phyloP scores from a whole-genome alignment of 345 rosid species.

The Populus simonii region DNA sequence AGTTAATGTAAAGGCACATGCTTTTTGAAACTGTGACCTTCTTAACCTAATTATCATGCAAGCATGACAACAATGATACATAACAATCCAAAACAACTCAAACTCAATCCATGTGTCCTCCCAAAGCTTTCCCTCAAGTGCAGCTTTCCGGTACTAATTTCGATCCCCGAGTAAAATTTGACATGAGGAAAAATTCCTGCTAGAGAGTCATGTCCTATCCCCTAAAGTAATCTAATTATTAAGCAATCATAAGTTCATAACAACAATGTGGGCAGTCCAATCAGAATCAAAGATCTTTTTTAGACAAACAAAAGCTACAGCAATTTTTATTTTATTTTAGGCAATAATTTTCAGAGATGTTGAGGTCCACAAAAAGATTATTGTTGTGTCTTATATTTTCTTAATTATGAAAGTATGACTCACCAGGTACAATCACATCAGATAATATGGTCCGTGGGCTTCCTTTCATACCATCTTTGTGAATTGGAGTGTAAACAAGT shows the following conservation, averaged over 20 bases:
- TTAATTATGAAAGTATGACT: slow-evolving; percentile 25
- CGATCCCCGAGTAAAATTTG: neutral
- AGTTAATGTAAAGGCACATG: neutral
- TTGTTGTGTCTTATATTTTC: neutral
- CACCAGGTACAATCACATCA: slow-evolving; percentile 73
- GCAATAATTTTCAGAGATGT: neutral
- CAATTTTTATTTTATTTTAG: neutral
- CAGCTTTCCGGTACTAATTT: neutral
- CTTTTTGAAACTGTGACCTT: neutral
- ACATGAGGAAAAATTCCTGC: neutral
- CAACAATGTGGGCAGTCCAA: neutral
- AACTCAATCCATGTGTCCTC: neutral
- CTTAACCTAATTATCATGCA: neutral
- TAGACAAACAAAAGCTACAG: neutral
- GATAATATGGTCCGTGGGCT: slow-evolving; percentile 60
- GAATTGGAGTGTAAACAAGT: slow-evolving; percentile 78
- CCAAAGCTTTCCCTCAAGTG: neutral
- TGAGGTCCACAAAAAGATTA: neutral
- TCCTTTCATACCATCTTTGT: slow-evolving; percentile 82
- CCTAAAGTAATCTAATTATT: neutral
- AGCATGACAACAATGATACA: neutral
- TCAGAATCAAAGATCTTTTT: neutral
- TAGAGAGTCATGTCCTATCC: neutral
- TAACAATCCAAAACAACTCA: slow-evolving; percentile 1
- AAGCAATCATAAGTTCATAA: neutral